A percentile compares a stretch with the other conserved stretches of the same genome.
phyloP scores from a whole-genome alignment of 2,329 filamentous ascomycete genomes.

The Coniochaeta hoffmannii region DNA sequence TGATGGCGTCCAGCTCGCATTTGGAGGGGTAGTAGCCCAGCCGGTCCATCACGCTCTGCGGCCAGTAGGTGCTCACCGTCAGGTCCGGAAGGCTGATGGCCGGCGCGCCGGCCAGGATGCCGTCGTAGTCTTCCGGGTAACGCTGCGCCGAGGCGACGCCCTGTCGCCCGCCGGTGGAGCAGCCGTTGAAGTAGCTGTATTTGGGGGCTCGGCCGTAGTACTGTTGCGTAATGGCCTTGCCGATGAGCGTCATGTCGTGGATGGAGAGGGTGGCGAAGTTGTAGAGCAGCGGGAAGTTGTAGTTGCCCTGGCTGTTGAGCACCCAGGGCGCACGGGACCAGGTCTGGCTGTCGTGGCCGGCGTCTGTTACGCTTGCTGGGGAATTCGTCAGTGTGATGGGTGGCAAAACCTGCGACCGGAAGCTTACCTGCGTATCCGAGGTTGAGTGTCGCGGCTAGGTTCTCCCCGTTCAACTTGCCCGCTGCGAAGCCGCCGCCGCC shows the following conservation, averaged over 20 bases:
- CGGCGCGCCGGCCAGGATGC: slow-evolving; percentile 32
- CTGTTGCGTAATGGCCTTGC: slow-evolving; percentile 2
- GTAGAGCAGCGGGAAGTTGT: not conserved
- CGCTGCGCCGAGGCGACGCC: slow-evolving; percentile 35
- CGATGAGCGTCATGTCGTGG: slow-evolving; percentile 15
- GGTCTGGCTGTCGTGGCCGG: slow-evolving; percentile 1
- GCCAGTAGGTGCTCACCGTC: slow-evolving; percentile 25
- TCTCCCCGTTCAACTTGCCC: slow-evolving; percentile 12
- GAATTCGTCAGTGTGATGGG: not conserved
- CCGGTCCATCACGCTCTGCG: slow-evolving; percentile 4
- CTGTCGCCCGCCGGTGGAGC: slow-evolving; percentile 42
- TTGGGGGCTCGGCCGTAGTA: slow-evolving; percentile 25
- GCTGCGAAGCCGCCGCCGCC: slow-evolving; percentile 27
- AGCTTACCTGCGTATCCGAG: slow-evolving; percentile 1
- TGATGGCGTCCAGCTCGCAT: slow-evolving; percentile 20
- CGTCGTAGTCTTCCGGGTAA: slow-evolving; percentile 41
- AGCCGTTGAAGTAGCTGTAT: slow-evolving; percentile 39
- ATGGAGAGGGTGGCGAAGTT: slow-evolving; percentile 4
- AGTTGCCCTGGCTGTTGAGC: not conserved
- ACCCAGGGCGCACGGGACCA: not conserved
- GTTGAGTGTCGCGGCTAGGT: not conserved
- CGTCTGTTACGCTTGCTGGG: slow-evolving; percentile 2
- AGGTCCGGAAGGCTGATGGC: slow-evolving; percentile 14
- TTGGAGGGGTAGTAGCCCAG: slow-evolving; percentile 20
- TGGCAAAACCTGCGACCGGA: not conserved